A percentile compares a stretch with the other conserved stretches of the same genome.
These are phyloP conservation scores for Davidsoniella virescens DNA, from an alignment of 2,329 filamentous ascomycete species.

Conservation along the genomic window DNA sequence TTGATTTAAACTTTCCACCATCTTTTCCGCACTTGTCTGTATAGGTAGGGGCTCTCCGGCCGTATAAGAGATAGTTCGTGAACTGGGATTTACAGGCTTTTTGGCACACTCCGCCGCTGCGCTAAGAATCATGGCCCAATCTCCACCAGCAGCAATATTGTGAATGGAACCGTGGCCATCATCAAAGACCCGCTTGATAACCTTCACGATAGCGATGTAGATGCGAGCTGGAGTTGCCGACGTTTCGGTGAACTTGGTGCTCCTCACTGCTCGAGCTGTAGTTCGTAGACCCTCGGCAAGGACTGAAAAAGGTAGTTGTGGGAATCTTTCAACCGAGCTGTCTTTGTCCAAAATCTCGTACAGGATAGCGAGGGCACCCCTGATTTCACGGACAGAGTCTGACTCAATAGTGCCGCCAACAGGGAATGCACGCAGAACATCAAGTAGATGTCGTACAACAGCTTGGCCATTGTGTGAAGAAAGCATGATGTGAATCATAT, in stretches of 20 bases:
- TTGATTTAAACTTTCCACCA: slow-evolving; percentile 25
- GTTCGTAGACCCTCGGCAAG: slow-evolving; percentile 40
- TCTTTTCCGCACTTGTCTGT: slow-evolving; percentile 9
- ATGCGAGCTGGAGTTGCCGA: slow-evolving; percentile 26
- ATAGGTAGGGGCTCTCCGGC: neutral
- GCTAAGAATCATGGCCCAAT: slow-evolving; percentile 46
- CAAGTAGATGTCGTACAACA: slow-evolving; percentile 48
- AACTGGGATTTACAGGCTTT: slow-evolving; percentile 9
- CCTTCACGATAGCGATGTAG: slow-evolving; percentile 29
- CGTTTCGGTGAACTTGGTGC: slow-evolving; percentile 7
- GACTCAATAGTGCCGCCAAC: slow-evolving; percentile 31
- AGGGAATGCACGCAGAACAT: slow-evolving; percentile 38
- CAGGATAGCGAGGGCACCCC: slow-evolving; percentile 46
- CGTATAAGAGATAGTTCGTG: neutral
- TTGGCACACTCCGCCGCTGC: slow-evolving; percentile 38
- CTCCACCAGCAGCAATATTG: slow-evolving; percentile 43
- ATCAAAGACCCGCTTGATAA: slow-evolving; percentile 40
- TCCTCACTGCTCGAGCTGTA: slow-evolving; percentile 8
- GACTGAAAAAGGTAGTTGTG: slow-evolving; percentile 39
- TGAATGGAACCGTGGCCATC: slow-evolving; percentile 36
- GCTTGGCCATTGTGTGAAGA: slow-evolving; percentile 58
- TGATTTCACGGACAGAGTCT: slow-evolving; percentile 38
- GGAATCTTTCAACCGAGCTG: slow-evolving; percentile 38
- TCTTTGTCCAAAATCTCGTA: slow-evolving; percentile 46
- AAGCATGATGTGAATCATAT: slow-evolving; percentile 52